A percentile compares a stretch with the other conserved stretches of the same genome.
phyloP scores from a whole-genome alignment of 768 basidiomycete species.

The Rubroboletus pulcherrimus region DNA sequence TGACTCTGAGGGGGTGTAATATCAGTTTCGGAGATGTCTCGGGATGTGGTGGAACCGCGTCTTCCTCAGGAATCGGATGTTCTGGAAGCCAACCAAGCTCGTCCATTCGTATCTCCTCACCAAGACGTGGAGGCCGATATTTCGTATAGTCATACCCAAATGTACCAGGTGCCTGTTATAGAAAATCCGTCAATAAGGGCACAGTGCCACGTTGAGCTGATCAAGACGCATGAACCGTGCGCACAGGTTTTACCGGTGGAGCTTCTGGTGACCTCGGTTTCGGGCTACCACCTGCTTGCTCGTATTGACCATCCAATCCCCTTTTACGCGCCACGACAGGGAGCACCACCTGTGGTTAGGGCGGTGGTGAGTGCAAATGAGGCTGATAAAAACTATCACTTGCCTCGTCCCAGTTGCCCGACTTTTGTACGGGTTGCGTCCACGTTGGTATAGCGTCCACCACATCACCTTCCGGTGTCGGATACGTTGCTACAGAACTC shows the following conservation, averaged over 20 bases:
- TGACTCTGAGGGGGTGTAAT: slow-evolving; percentile 20
- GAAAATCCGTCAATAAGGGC: slow-evolving; percentile 3
- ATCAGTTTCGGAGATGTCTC: slow-evolving; percentile 9
- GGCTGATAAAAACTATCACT: slow-evolving; percentile 19
- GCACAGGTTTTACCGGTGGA: slow-evolving; percentile 52
- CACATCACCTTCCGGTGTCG: slow-evolving; percentile 51
- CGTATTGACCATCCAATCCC: slow-evolving; percentile 68
- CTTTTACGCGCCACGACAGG: slow-evolving; percentile 84
- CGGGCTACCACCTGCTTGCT: slow-evolving; percentile 65
- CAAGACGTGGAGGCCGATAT: slow-evolving; percentile 48
- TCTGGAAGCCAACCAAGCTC: slow-evolving; percentile 54
- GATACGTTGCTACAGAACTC: slow-evolving; percentile 65
- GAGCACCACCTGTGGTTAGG: slow-evolving; percentile 59
- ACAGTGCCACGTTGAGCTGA: not conserved
- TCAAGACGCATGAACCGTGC: slow-evolving; percentile 21
- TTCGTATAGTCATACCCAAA: slow-evolving; percentile 77
- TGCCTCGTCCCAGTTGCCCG: slow-evolving; percentile 85
- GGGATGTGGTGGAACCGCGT: not conserved
- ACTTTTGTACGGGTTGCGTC: slow-evolving; percentile 66
- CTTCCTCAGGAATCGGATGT: slow-evolving; percentile 15
- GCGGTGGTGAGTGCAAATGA: slow-evolving; percentile 7
- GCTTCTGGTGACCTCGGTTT: slow-evolving; percentile 44
- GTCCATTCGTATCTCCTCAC: slow-evolving; percentile 56
- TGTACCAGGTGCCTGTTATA: slow-evolving; percentile 68
- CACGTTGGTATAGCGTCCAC: slow-evolving; percentile 77